A percentile compares a stretch with the other conserved stretches of the same genome.
Evolutionary conservation across 2,329 filamentous ascomycete genomes (phyloP).

Genomic region (Pochonia chlamydosporia): DNA sequence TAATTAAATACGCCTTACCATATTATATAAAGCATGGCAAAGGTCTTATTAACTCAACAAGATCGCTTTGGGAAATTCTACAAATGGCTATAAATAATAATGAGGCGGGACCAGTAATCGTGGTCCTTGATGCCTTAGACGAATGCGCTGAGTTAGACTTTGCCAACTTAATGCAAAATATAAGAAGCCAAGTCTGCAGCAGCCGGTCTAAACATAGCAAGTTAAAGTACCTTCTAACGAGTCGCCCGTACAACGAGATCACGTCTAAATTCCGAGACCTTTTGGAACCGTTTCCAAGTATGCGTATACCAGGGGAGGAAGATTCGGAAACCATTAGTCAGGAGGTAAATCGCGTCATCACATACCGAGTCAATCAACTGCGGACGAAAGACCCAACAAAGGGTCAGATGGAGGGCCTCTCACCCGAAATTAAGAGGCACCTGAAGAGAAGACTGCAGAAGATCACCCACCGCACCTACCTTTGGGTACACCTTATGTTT

Average conservation of each 20-base stretch:
- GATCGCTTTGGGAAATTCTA: slow-evolving; percentile 20
- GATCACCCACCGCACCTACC: slow-evolving; percentile 26
- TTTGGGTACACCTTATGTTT: too few relatives aligned
- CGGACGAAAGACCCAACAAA: slow-evolving; percentile 3
- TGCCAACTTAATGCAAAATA: slow-evolving; percentile 11
- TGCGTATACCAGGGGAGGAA: slow-evolving; percentile 30
- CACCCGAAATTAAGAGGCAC: slow-evolving; percentile 9
- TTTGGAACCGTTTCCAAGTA: slow-evolving; percentile 16
- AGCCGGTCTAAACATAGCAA: background rate
- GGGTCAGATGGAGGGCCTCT: slow-evolving; percentile 17
- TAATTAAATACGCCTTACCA: slow-evolving; percentile 27
- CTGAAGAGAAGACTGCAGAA: slow-evolving; percentile 14
- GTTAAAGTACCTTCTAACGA: slow-evolving; percentile 30
- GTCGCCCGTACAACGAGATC: slow-evolving; percentile 27
- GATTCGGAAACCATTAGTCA: slow-evolving; percentile 26
- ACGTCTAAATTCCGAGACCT: slow-evolving; percentile 17
- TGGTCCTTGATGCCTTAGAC: too few relatives aligned
- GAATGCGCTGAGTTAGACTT: slow-evolving; percentile 19
- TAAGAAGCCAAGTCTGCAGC: slow-evolving; percentile 5
- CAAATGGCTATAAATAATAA: slow-evolving; percentile 16
- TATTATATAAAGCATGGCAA: slow-evolving; percentile 19
- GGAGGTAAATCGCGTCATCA: slow-evolving; percentile 31
- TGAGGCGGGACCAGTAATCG: slow-evolving; percentile 21
- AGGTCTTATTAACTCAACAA: slow-evolving; percentile 13
- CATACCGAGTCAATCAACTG: too few relatives aligned